Percentiles rank a stretch among this genome's conserved stretches.
Conservation (phyloP, 768 basidiomycete genomes). For the Collybiopsis luxurians region DNA sequence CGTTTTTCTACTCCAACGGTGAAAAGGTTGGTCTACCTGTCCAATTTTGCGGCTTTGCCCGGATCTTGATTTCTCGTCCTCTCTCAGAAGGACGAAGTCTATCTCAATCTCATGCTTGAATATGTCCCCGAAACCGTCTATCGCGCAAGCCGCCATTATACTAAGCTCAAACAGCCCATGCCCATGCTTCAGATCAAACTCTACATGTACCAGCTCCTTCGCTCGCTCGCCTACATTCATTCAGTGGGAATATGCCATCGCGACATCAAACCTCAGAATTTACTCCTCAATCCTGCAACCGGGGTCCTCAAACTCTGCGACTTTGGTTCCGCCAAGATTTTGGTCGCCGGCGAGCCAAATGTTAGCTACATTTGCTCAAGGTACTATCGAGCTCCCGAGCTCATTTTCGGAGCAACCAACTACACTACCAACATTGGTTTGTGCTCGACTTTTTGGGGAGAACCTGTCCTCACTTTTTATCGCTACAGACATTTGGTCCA, state of each 20-base stretch:
- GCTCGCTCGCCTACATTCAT: conserved; percentile 98
- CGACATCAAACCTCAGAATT: conserved; percentile 99
- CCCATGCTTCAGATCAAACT: conserved; percentile 99
- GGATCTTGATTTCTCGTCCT: conserved; percentile 6
- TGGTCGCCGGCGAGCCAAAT: conserved; percentile 97
- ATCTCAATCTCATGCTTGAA: conserved; percentile 98
- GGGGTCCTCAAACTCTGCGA: conserved; percentile 98
- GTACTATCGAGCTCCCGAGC: conserved; percentile 98
- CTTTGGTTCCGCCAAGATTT: conserved; percentile 98
- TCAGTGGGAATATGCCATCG: conserved; percentile 99
- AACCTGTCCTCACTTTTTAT: neutral
- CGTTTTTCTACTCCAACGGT: conserved; percentile 99
- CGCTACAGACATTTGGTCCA: conserved; percentile 94
- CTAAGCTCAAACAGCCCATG: conserved; percentile 99
- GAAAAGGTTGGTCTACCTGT: conserved; percentile 75
- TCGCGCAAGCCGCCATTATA: conserved; percentile 97
- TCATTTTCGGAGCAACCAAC: conserved; percentile 99
- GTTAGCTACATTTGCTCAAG: conserved; percentile 99
- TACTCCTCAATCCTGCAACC: conserved; percentile 94
- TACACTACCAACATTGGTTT: conserved; percentile 98
- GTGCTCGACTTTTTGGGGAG: neutral
- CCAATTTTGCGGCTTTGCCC: neutral
- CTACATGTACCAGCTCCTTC: conserved; percentile 99
- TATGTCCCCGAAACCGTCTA: conserved; percentile 99
- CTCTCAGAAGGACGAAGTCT: conserved; percentile 96